These are phyloP conservation scores for Euphorbia schlechtendalii DNA, from an alignment of 441 rosid genomes.

Conservation along the genomic window DNA sequence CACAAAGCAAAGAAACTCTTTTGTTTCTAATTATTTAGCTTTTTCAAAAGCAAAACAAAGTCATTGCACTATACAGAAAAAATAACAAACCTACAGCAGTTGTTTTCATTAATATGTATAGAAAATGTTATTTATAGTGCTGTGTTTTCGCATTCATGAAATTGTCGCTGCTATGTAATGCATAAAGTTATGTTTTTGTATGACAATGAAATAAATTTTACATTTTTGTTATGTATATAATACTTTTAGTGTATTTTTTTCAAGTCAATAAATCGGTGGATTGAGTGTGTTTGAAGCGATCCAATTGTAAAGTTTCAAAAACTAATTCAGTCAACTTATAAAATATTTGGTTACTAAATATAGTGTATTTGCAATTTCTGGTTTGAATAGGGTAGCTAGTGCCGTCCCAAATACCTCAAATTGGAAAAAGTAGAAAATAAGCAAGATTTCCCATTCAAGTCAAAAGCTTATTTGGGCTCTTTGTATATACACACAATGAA, in stretches of 20 bases:
- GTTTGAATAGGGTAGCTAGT: too few species aligned
- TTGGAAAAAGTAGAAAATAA: background rate
- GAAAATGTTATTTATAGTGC: too few species aligned
- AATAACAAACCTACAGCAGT: background rate
- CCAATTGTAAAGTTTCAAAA: too few species aligned
- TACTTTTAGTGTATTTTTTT: too few species aligned
- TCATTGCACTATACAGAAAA: background rate
- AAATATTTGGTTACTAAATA: too few species aligned
- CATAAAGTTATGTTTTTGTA: background rate
- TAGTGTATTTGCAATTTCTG: too few species aligned
- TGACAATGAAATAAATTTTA: background rate
- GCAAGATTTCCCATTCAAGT: background rate
- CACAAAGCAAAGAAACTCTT: background rate
- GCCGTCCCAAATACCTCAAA: background rate
- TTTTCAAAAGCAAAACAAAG: slow-evolving; percentile 16
- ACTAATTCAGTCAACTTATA: too few species aligned
- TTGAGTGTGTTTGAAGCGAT: too few species aligned
- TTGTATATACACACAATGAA: too few species aligned
- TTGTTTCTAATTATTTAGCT: background rate
- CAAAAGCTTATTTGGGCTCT: background rate
- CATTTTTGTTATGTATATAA: too few species aligned
- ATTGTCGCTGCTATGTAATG: background rate
- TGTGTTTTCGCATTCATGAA: background rate
- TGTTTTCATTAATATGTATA: background rate
- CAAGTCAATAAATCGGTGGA: too few species aligned